Evolutionary conservation across 805 yeast genomes (phyloP).

Genomic region (Hanseniaspora valbyensis): DNA sequence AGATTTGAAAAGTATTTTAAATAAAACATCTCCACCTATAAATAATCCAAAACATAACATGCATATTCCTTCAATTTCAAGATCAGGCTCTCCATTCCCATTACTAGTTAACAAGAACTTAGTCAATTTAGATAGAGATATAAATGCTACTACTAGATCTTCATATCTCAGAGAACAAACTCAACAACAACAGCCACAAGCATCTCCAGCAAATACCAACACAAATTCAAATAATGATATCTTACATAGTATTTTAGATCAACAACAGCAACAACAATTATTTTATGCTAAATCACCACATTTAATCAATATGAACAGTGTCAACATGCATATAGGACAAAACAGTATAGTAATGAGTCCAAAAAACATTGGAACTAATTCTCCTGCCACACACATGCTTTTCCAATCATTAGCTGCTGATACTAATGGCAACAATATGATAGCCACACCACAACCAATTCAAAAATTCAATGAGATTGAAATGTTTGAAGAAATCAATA

Average conservation of each 20-base stretch:
- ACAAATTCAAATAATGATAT: not conserved
- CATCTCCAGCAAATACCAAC: not conserved
- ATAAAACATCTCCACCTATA: not conserved
- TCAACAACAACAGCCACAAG: conserved; percentile 15
- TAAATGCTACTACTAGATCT: conserved; percentile 1
- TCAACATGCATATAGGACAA: not conserved
- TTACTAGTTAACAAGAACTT: conserved; percentile 5
- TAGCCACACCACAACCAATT: not conserved
- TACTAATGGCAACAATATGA: not conserved
- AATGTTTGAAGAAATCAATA: conserved; percentile 17
- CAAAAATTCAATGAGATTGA: conserved; percentile 14
- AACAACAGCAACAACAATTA: not conserved
- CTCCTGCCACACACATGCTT: not conserved
- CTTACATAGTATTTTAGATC: not conserved
- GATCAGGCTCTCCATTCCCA: conserved; percentile 2
- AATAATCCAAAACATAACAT: not conserved
- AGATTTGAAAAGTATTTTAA: conserved; percentile 9
- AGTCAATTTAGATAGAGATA: not conserved
- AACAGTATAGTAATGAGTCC: not conserved
- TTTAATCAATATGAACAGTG: not conserved
- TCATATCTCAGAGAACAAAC: conserved; percentile 5
- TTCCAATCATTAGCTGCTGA: not conserved
- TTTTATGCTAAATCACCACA: conserved; percentile 13
- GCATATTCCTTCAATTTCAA: not conserved
- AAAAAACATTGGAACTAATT: not conserved